A percentile compares a stretch with the other conserved stretches of the same genome.
phyloP scores from a whole-genome alignment of 208 protist genomes.

The Porcisia hertigi region DNA sequence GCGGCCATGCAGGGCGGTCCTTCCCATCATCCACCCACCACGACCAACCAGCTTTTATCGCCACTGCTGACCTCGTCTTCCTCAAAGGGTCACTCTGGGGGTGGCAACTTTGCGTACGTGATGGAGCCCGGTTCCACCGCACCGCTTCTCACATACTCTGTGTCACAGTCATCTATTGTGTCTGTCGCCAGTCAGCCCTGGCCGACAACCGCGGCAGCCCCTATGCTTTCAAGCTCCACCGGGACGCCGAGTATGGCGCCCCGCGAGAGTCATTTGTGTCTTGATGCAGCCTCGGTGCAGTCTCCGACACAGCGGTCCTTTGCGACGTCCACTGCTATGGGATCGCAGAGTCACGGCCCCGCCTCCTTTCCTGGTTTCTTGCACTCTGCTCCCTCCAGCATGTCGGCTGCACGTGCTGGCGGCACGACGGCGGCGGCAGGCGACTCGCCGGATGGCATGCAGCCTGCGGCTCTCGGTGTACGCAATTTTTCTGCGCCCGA shows the following conservation, averaged over 20 bases:
- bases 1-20: slow-evolving; percentile 23
- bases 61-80: slow-evolving; percentile 16
- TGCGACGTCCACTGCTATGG: background rate
- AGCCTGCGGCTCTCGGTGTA: slow-evolving; percentile 30
- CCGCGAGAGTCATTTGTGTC: background rate
- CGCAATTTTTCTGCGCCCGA: slow-evolving; percentile 38
- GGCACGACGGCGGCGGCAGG: slow-evolving; percentile 4
- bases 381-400: background rate
- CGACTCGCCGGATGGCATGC: slow-evolving; percentile 19
- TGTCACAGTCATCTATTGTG: background rate
- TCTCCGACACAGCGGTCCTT: slow-evolving; percentile 1
- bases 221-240: slow-evolving; percentile 1
- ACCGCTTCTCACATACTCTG: slow-evolving; percentile 5
- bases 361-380: background rate
- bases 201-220: background rate
- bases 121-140: slow-evolving; percentile 15
- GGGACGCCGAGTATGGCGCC: background rate
- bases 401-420: background rate
- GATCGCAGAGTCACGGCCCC: background rate
- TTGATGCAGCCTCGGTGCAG: background rate
- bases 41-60: slow-evolving; percentile 11
- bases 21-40: background rate
- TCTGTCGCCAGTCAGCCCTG: background rate
- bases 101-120: slow-evolving; percentile 17
- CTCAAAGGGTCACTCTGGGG: background rate